phyloP scores from a whole-genome alignment of 352 stramenopile species.

The Peronosclerospora sorghi region DNA sequence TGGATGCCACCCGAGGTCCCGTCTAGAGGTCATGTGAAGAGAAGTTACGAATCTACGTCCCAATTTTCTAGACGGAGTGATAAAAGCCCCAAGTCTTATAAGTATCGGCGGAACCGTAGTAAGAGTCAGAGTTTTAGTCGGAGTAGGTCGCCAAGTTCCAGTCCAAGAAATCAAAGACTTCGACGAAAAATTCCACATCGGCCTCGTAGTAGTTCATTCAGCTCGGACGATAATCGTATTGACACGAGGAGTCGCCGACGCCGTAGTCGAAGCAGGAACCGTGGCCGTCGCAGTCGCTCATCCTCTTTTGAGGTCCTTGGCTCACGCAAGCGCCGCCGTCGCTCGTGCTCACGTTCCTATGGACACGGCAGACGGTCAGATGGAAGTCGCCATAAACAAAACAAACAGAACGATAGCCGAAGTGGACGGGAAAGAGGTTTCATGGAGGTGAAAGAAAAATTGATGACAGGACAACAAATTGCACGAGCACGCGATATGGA shows the following conservation, averaged over 20 bases:
- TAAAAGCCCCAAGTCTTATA: constrained; percentile 1
- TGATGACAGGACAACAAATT: constrained; percentile 67
- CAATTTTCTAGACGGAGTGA: constrained; percentile 8
- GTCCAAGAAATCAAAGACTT: constrained; percentile 12
- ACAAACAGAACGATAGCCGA: constrained; percentile 3
- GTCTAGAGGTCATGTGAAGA: background rate
- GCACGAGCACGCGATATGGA: constrained; percentile 55
- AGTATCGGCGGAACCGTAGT: constrained; percentile 6
- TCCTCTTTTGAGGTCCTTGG: constrained; percentile 16
- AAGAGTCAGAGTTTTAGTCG: constrained; percentile 18
- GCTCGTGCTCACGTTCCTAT: constrained; percentile 10
- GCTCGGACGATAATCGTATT: constrained; percentile 5
- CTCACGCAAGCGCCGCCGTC: constrained; percentile 9
- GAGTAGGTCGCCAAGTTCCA: constrained; percentile 29
- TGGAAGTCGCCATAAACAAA: constrained; percentile 5
- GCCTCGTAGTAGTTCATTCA: constrained; percentile 15
- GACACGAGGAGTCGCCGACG: constrained; percentile 4
- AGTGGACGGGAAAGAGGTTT: background rate
- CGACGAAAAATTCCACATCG: constrained; percentile 19
- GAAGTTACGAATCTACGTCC: constrained; percentile 14
- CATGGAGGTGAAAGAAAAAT: constrained; percentile 10
- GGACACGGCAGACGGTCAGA: constrained; percentile 4
- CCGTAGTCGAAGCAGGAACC: constrained; percentile 13
- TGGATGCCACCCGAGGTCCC: constrained; percentile 48
- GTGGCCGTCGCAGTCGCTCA: constrained; percentile 14